Evolutionary conservation across 2,329 filamentous ascomycete genomes (phyloP).

Genomic region (Diaporthe vexans): DNA sequence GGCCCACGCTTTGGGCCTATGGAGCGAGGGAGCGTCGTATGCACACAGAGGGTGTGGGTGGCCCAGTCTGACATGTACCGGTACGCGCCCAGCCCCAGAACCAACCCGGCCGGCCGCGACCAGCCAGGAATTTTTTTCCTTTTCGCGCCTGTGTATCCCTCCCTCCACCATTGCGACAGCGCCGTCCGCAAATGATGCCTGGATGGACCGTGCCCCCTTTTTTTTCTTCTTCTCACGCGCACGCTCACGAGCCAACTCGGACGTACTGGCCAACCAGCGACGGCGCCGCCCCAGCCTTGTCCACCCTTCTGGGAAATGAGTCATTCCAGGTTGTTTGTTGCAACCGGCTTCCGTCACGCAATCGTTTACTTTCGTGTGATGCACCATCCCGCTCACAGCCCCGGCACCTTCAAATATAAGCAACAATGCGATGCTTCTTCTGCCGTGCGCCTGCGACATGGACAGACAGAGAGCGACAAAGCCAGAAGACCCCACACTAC

Average conservation of each 20-base stretch:
- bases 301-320: constrained; percentile 39
- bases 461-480: no score
- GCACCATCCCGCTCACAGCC: neutral
- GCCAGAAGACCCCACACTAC: neutral
- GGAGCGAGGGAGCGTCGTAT: constrained; percentile 40
- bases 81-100: constrained; percentile 32
- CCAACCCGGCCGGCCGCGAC: constrained; percentile 8
- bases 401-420: constrained; percentile 8
- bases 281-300: constrained; percentile 38
- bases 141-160: constrained; percentile 37
- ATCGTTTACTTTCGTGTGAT: constrained; percentile 29
- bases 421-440: constrained; percentile 27
- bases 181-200: constrained; percentile 29
- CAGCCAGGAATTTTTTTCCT: constrained; percentile 36
- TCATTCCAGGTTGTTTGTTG: constrained; percentile 37
- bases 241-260: constrained; percentile 27
- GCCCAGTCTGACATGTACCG: constrained; percentile 39
- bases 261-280: constrained; percentile 26
- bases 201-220: constrained; percentile 39
- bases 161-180: constrained; percentile 36
- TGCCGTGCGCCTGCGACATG: constrained; percentile 5
- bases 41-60: constrained; percentile 36
- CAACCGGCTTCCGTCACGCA: constrained; percentile 35
- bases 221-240: constrained; percentile 28
- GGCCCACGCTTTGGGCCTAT: constrained; percentile 40